These are phyloP conservation scores for Sugiyamaella novakii DNA, from an alignment of 1,139 yeast genomes.

Conservation along the genomic window DNA sequence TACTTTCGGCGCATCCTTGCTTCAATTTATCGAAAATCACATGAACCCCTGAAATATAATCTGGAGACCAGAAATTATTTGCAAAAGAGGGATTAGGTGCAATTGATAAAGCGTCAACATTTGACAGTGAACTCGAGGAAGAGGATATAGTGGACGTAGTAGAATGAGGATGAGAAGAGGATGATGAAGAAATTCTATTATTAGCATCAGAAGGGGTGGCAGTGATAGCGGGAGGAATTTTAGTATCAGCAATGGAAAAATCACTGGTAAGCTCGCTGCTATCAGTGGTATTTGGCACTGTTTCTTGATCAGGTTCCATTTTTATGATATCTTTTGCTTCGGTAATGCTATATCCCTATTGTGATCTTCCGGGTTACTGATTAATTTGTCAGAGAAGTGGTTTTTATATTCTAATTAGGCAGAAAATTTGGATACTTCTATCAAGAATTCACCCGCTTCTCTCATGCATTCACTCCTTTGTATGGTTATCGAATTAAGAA, in stretches of 20 bases:
- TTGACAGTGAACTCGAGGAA: constrained; percentile 10
- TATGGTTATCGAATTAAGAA: no score
- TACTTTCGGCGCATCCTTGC: constrained; percentile 71
- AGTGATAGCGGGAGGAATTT: neutral
- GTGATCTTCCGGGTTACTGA: no score
- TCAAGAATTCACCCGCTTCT: no score
- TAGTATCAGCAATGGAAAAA: neutral
- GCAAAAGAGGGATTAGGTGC: constrained; percentile 9
- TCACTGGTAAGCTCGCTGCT: no score
- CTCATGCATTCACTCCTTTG: no score
- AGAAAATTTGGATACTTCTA: no score
- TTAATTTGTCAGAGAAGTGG: no score
- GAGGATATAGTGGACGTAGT: neutral
- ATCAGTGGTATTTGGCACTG: no score
- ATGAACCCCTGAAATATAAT: constrained; percentile 59
- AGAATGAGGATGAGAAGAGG: constrained; percentile 6
- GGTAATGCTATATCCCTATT: no score
- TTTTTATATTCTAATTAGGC: no score
- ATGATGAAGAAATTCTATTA: constrained; percentile 8
- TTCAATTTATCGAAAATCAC: constrained; percentile 62
- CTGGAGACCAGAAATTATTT: constrained; percentile 67
- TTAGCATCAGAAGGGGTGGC: neutral
- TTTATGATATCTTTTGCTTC: no score
- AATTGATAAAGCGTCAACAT: constrained; percentile 5
- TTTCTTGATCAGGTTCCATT: no score